Evolutionary conservation across 768 basidiomycete genomes (phyloP).

Genomic region (Dentipellis sp.): DNA sequence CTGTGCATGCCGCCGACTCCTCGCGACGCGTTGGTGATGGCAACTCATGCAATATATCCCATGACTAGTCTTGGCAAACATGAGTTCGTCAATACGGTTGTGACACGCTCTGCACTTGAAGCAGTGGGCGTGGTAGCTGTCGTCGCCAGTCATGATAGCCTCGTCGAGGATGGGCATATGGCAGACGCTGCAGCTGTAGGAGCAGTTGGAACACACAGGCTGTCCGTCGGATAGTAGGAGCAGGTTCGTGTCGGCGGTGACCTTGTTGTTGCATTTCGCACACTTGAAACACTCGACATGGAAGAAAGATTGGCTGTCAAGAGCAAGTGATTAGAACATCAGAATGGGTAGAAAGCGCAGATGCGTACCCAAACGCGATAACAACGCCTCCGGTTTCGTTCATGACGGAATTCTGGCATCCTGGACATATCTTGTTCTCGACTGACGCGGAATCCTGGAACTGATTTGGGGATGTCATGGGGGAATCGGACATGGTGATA

Average conservation of each 20-base stretch:
- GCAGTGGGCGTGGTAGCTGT: slow-evolving; percentile 96
- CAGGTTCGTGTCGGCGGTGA: slow-evolving; percentile 96
- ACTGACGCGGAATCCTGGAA: slow-evolving; percentile 6
- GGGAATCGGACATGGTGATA: background rate
- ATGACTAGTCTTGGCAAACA: slow-evolving; percentile 96
- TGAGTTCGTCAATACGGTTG: slow-evolving; percentile 92
- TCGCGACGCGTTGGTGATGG: slow-evolving; percentile 94
- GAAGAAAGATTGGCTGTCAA: slow-evolving; percentile 79
- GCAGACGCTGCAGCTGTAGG: slow-evolving; percentile 94
- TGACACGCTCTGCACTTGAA: slow-evolving; percentile 97
- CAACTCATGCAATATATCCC: slow-evolving; percentile 99
- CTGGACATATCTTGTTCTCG: slow-evolving; percentile 68
- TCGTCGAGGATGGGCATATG: slow-evolving; percentile 93
- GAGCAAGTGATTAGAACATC: background rate
- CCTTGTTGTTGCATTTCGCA: slow-evolving; percentile 87
- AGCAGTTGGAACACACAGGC: slow-evolving; percentile 92
- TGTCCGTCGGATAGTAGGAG: slow-evolving; percentile 93
- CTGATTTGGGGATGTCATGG: slow-evolving; percentile 3
- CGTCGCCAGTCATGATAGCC: slow-evolving; percentile 99
- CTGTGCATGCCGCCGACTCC: slow-evolving; percentile 85
- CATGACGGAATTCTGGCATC: slow-evolving; percentile 74
- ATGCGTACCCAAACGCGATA: slow-evolving; percentile 85
- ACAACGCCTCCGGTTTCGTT: slow-evolving; percentile 80
- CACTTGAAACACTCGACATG: slow-evolving; percentile 95
- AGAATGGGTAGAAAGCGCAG: background rate